A percentile compares a stretch with the other conserved stretches of the same genome.
These are phyloP conservation scores for Naumovozyma castellii DNA, from an alignment of 805 yeast species.

Conservation along the genomic window DNA sequence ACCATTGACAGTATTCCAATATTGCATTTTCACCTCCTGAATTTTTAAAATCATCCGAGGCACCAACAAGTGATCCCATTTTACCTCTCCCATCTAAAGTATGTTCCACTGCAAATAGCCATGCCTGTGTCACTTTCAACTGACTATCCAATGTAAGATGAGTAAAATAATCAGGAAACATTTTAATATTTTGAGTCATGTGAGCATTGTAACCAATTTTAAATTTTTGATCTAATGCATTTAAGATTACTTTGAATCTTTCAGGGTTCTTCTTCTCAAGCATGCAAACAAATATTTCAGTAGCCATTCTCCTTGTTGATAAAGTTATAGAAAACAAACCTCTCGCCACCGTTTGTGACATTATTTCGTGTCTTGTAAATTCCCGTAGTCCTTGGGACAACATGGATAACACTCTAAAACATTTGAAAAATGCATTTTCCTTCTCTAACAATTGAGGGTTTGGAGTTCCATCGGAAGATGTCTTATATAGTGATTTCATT, in stretches of 20 bases:
- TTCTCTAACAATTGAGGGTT: constrained; percentile 46
- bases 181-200: constrained; percentile 15
- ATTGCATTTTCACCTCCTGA: constrained; percentile 35
- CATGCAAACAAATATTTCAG: constrained; percentile 60
- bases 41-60: constrained; percentile 65
- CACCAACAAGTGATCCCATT: constrained; percentile 86
- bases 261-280: constrained; percentile 37
- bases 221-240: constrained; percentile 31
- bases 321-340: constrained; percentile 68
- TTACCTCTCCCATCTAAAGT: constrained; percentile 80
- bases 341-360: constrained; percentile 55
- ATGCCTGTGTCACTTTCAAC: constrained; percentile 45
- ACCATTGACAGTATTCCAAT: constrained; percentile 27
- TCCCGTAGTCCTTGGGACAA: constrained; percentile 22
- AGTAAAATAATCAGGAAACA: constrained; percentile 14
- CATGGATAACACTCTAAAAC: constrained; percentile 47
- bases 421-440: constrained; percentile 68
- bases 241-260: constrained; percentile 37
- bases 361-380: constrained; percentile 27
- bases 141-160: constrained; percentile 14
- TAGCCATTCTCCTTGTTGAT: constrained; percentile 66
- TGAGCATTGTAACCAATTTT: constrained; percentile 20
- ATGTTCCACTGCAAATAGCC: constrained; percentile 58
- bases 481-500: constrained; percentile 35
- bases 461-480: constrained; percentile 20